These are phyloP conservation scores for Neotropicomus parvogracilis DNA, from an alignment of 1,284 basidiomycete species.

Conservation along the genomic window DNA sequence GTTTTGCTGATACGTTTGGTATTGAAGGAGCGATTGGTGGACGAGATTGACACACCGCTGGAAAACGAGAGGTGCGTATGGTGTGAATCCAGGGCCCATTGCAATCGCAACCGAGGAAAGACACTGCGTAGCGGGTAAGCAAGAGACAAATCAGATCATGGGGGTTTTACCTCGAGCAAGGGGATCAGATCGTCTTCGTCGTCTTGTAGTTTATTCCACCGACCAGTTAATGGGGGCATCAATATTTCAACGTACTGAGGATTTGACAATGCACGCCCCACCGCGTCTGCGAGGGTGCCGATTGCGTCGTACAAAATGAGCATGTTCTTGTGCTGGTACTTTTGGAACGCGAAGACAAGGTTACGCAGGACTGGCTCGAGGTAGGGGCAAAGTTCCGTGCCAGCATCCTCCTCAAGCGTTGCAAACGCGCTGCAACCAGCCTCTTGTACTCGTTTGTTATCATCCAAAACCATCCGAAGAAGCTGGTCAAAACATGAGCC, in stretches of 20 bases:
- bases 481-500: constrained; percentile 49
- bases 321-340: constrained; percentile 99
- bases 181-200: constrained; percentile 94
- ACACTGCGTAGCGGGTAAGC: constrained; percentile 57
- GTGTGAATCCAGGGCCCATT: constrained; percentile 86
- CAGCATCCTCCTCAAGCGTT: constrained; percentile 97
- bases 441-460: constrained; percentile 99
- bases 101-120: constrained; percentile 97
- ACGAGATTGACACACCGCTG: constrained; percentile 89
- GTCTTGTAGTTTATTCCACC: constrained; percentile 88
- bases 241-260: constrained; percentile 89
- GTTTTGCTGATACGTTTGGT: constrained; percentile 80
- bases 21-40: constrained; percentile 75
- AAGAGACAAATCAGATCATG: neutral
- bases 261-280: constrained; percentile 84
- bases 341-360: constrained; percentile 93
- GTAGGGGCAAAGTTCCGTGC: constrained; percentile 84
- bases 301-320: constrained; percentile 98
- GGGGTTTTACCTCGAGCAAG: constrained; percentile 73
- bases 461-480: constrained; percentile 96
- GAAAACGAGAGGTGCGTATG: constrained; percentile 90
- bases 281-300: constrained; percentile 95
- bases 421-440: constrained; percentile 99
- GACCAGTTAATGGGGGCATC: constrained; percentile 90
- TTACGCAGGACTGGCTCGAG: constrained; percentile 94